Evolutionary conservation across 345 rosid species (phyloP).

Genomic region (Citrus inodora): DNA sequence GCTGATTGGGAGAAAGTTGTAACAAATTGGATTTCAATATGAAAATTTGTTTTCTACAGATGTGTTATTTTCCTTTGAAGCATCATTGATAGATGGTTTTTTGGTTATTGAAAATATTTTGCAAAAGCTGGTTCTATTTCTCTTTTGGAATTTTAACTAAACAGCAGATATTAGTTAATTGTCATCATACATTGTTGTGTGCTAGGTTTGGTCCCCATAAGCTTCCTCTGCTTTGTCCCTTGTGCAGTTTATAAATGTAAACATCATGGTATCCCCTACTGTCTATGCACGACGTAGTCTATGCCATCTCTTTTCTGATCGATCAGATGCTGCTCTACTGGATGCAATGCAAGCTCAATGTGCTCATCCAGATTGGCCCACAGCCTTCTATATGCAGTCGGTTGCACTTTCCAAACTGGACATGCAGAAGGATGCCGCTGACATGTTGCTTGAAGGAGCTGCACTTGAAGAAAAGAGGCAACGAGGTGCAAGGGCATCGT

Average conservation of each 20-base stretch:
- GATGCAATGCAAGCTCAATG: slow-evolving; percentile 99
- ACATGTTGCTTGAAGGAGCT: slow-evolving; percentile 95
- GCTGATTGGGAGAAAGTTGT: no score
- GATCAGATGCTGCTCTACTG: slow-evolving; percentile 82
- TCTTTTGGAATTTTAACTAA: background rate
- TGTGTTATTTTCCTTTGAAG: background rate
- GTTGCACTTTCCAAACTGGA: slow-evolving; percentile 92
- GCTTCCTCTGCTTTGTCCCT: slow-evolving; percentile 1
- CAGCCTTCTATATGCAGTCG: slow-evolving; percentile 95
- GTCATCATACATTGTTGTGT: background rate
- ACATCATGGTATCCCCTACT: slow-evolving; percentile 89
- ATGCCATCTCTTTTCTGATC: slow-evolving; percentile 80
- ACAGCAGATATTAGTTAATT: background rate
- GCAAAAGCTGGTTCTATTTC: background rate
- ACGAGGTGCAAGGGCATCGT: slow-evolving; percentile 54
- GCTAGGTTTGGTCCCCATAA: background rate
- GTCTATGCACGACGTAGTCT: slow-evolving; percentile 91
- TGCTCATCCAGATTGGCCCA: slow-evolving; percentile 84
- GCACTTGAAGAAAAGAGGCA: slow-evolving; percentile 88
- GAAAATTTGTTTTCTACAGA: background rate
- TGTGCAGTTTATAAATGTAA: slow-evolving; percentile 78
- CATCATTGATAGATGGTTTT: background rate
- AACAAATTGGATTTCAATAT: background rate
- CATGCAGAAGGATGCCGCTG: slow-evolving; percentile 90
- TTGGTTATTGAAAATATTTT: background rate